Evolutionary conservation across 768 basidiomycete genomes (phyloP), one percentile per base, ranked within the genome.

Genomic region (Russula ochroleuca): DNA sequence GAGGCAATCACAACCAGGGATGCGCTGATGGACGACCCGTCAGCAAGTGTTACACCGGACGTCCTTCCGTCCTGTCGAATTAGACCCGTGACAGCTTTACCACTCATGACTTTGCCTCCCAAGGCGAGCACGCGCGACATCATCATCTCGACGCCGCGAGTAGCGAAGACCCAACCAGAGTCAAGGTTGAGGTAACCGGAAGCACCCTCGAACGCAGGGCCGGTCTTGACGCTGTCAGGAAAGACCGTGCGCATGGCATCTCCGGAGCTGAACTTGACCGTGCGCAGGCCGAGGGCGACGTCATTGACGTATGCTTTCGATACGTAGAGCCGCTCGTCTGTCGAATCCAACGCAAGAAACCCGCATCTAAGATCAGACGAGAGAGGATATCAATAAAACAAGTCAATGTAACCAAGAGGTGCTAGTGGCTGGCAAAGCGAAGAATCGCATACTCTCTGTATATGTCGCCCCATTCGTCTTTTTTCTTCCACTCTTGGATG

Each of bases 121-220:
- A 85, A 76, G 13, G 76, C 70, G n/a, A 72, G 70, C 5, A 96
- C 85, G 49, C 78, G 81, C 33, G 74, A 70, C 56, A 87, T 80
- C 62, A 90, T 74, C 11, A 80, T 71, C 2, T 73, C 69, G 10
- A 93, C 70, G 3, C 88, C 92, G 70, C 86, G 82, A 1, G 80
- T 78, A 1, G 94, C 92, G 70, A 87, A 79, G 2, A 84, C 92
- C 94, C 94, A 98, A 15, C 94, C 94, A 1, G 88, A 84, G 41
- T 90, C 85, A 9, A 75, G 76, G 69, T 94, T 96, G 50, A 88
- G 68, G 70, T 89, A 95, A 1, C 87, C 91, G 25, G 73, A 67
- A 38, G 70, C 64, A 10, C 73, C 59, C 8, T 76, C 72, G 60
- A 81, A 78, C n/a, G 35, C 1, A 15, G 74, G 67, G 9, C 73